These are phyloP conservation scores for Polyporus tsugae DNA, from an alignment of 1,284 basidiomycete genomes.

Conservation along the genomic window DNA sequence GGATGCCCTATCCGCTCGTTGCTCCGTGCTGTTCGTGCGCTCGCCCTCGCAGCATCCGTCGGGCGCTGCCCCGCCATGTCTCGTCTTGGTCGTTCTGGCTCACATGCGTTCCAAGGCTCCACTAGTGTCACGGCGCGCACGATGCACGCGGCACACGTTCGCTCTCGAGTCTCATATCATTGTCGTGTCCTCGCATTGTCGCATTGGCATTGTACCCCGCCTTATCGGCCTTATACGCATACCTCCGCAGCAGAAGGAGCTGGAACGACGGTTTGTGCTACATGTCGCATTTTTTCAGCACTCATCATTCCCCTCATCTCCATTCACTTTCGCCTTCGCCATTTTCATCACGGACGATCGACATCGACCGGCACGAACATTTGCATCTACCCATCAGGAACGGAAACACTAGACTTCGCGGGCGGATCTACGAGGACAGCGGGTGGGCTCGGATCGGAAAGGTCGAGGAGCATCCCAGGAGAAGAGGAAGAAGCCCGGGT, in stretches of 20 bases:
- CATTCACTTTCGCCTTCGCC: background rate
- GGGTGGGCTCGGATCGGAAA: background rate
- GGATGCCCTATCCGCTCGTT: background rate
- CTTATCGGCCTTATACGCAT: background rate
- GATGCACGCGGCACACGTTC: background rate
- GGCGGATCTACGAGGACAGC: background rate
- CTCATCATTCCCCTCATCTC: background rate
- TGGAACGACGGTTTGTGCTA: background rate
- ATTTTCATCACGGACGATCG: background rate
- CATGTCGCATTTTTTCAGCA: background rate
- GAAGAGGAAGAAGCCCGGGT: background rate
- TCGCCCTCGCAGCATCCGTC: background rate
- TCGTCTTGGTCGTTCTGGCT: background rate
- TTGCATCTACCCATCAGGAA: background rate
- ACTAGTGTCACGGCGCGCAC: conserved; percentile 1
- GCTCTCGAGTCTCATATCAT: background rate
- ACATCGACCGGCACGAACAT: background rate
- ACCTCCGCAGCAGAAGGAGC: background rate
- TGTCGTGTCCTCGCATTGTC: background rate
- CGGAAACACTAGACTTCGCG: background rate
- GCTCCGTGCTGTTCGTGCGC: background rate
- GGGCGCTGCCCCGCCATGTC: background rate
- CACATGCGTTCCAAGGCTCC: background rate
- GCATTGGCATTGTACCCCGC: background rate
- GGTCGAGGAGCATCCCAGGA: background rate